These are phyloP conservation scores for Aspergillus jensenii DNA, from an alignment of 2,329 filamentous ascomycete species.

Conservation along the genomic window DNA sequence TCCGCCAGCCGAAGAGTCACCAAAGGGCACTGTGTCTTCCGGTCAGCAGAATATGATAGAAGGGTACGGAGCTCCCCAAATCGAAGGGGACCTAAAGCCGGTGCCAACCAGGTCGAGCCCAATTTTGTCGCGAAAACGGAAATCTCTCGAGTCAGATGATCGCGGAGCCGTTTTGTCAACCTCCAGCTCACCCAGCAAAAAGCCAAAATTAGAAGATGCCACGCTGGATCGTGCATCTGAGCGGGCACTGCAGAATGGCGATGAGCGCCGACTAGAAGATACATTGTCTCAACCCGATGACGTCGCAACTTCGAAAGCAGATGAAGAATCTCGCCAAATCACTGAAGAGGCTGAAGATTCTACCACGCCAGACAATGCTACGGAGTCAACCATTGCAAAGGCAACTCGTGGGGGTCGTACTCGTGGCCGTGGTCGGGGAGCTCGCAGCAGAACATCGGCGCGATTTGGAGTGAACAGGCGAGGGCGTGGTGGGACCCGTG, in stretches of 20 bases:
- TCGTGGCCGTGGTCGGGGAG: conserved; percentile 34
- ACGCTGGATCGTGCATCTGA: conserved; percentile 23
- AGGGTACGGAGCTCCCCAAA: background rate
- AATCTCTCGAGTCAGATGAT: conserved; percentile 25
- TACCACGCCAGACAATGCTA: conserved; percentile 18
- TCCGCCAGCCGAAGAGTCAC: conserved; percentile 4
- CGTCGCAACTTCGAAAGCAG: conserved; percentile 13
- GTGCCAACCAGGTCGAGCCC: conserved; percentile 18
- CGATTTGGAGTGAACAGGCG: conserved; percentile 20
- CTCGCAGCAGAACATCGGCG: conserved; percentile 30
- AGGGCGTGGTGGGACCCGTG: conserved; percentile 32
- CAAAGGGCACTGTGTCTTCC: conserved; percentile 10
- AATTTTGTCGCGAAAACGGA: conserved; percentile 25
- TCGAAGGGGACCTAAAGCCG: conserved; percentile 3
- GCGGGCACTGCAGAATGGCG: conserved; percentile 24
- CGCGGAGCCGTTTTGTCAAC: conserved; percentile 14
- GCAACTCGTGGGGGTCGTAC: conserved; percentile 30
- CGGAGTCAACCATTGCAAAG: conserved; percentile 23
- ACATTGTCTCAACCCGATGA: conserved; percentile 20
- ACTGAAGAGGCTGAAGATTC: conserved; percentile 26
- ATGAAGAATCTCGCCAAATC: conserved; percentile 20
- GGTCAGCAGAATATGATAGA: conserved; percentile 6
- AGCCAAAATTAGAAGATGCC: conserved; percentile 31
- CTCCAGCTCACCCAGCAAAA: conserved; percentile 26
- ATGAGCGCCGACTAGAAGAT: conserved; percentile 19